phyloP scores from a whole-genome alignment of 2,329 filamentous ascomycete species.

The Trichoderma atrobrunneum region DNA sequence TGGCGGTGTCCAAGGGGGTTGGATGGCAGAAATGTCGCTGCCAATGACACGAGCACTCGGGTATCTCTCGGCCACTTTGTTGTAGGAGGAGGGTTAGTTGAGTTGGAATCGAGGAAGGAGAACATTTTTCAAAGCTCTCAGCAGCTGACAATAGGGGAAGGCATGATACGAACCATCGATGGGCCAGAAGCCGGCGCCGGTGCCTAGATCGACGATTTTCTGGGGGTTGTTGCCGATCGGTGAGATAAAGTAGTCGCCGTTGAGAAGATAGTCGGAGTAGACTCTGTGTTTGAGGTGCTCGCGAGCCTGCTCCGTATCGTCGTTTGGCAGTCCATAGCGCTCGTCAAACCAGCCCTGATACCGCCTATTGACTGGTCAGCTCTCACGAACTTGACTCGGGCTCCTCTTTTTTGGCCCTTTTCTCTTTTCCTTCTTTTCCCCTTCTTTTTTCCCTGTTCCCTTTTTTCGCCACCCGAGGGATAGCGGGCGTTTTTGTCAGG shows the following conservation, averaged over 20 bases:
- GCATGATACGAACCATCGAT: constrained; percentile 42
- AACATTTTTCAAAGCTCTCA: background rate
- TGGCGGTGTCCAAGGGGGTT: constrained; percentile 49
- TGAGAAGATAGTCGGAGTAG: constrained; percentile 46
- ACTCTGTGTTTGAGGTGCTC: constrained; percentile 49
- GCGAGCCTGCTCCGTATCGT: constrained; percentile 48
- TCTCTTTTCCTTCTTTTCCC: background rate
- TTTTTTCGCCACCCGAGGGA: background rate
- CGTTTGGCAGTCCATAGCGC: constrained; percentile 52
- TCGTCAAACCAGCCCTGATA: constrained; percentile 49
- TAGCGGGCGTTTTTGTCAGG: background rate
- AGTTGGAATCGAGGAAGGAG: background rate
- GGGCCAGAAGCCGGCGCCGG: constrained; percentile 55
- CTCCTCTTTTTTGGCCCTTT: background rate
- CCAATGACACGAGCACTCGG: constrained; percentile 47
- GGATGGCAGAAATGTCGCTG: constrained; percentile 44
- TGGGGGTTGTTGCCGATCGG: constrained; percentile 46
- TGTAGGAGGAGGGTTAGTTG: constrained; percentile 17
- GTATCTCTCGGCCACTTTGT: constrained; percentile 44
- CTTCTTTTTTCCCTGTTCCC: background rate
- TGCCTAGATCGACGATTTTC: constrained; percentile 50
- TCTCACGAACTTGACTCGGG: background rate
- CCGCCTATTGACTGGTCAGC: constrained; percentile 34
- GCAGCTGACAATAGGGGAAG: background rate
- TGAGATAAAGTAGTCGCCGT: constrained; percentile 41